Base-by-base conservation (phyloP, 2,329 filamentous ascomycete species). In the Diaporthe destruens region DNA sequence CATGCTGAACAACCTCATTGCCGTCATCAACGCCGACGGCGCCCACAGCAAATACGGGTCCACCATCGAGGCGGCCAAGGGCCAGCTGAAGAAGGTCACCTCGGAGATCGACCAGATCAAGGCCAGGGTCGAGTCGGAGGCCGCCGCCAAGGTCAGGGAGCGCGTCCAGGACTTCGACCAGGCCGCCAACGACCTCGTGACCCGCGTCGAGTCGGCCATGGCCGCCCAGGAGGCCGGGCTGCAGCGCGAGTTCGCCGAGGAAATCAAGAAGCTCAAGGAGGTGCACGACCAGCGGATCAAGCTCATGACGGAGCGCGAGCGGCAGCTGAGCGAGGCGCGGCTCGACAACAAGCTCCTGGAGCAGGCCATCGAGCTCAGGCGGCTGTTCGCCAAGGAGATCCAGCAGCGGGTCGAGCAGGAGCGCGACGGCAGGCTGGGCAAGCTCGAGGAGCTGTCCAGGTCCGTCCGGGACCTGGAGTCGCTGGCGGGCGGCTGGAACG, bases 1-100 rank as follows among this genome's bases (percentile, higher is more conserved):
- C 85, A 96, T 98, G 84, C 88, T 99, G 78, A 99, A 99, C 84
- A 94, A 97, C 82, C 92, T 99, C 78, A 98, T 99, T 80, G 91
- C 94, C 11, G 94, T 97, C 59, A 92, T 98, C 81, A 98, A 98
- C 82, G 93, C 93, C 72, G 96, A 98, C 81, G 90, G 92, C 74
- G 90, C 94, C 72, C 90, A 92, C 75, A 88, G 88, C 77, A 94
- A 93, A 82, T 98, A 96, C 83, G 91, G 90, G 68, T 88, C 89
- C 3, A 92, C 94, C 0, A 91, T 99, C 72, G 86, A 88, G 77
- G 95, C 96, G 86, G 95, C 96, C 75, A 98, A 98, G 87, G 86
- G 88, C 69, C 93, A 97, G 76, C 87, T 98, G 67, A 84, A 88
- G 80, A 92, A 91, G 81, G 92, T 98, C 70, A 94, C 94, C 75